phyloP scores from a whole-genome alignment of 148 eudicot genomes.

The Persicaria maculosa region DNA sequence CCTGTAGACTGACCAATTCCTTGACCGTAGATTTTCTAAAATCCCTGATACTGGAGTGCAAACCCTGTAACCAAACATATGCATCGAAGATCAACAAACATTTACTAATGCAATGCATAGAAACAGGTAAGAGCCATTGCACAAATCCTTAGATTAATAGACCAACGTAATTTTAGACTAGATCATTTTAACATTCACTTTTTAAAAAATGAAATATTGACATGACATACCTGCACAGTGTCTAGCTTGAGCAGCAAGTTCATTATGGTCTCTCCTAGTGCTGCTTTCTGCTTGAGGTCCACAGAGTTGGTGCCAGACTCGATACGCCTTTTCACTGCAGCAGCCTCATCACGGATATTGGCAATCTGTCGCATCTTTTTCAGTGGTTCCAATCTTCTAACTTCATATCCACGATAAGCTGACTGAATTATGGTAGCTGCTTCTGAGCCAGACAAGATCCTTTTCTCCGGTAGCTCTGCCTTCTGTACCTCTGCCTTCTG shows the following conservation, averaged over 20 bases:
- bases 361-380: constrained; percentile 64
- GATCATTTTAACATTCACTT: not conserved
- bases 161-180: not conserved
- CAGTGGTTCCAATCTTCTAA: constrained; percentile 57
- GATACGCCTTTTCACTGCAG: constrained; percentile 24
- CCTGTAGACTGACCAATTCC: constrained; percentile 60
- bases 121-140: too few relatives aligned
- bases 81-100: not conserved
- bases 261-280: constrained; percentile 61
- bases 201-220: not conserved
- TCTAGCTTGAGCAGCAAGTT: constrained; percentile 59
- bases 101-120: not conserved
- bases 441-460: constrained; percentile 41
- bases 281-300: constrained; percentile 31
- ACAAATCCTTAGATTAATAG: not conserved
- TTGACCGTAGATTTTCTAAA: constrained; percentile 53
- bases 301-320: constrained; percentile 22
- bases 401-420: constrained; percentile 57
- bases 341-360: constrained; percentile 30
- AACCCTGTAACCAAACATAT: constrained; percentile 30
- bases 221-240: constrained; percentile 53
- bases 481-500: not conserved
- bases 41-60: constrained; percentile 51
- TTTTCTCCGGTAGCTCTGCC: constrained; percentile 11
- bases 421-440: constrained; percentile 63